Evolutionary conservation across 2,329 filamentous ascomycete species (phyloP), one percentile per base, ranked within the genome.

Genomic region (Leptographium procerum): DNA sequence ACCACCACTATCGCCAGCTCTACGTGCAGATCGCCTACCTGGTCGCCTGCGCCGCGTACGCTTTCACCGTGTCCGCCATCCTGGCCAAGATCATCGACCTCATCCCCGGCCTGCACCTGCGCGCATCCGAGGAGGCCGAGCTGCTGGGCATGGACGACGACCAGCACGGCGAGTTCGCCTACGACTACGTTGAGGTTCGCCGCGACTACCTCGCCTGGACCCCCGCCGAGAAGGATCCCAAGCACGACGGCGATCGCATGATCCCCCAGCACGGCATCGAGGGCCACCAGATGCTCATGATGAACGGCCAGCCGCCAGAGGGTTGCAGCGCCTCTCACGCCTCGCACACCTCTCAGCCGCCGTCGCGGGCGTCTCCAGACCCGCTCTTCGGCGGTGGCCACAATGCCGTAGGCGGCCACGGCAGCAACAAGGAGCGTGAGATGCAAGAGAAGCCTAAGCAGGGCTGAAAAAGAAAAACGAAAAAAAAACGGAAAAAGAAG

Each of bases 201-300:
- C 84, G 89, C 67, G 89, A 94, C 73, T 94, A 91, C 77, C 82
- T 94, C 45, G 89, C 89, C 60, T 94, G 89, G 89, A 91, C 87
- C 33, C 89, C 89, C 1, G 84, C 86, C 36, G 86, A 86, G 67
- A 78, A 76, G 61, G 83, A 88, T 64, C 86, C 83, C 29, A 77
- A 79, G 55, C 71, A 77, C 59, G 75, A 80, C 62, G 82, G 84
- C 61, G 77, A 81, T 66, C 73, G 78, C 34, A 71, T 79, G 58
- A 74, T 86, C 57, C 86, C 88, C 19, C 83, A 87, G 67, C 86
- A 91, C 69, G 88, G 87, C 61, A 88, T 89, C 64, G 77, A 78
- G 60, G 81, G 86, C 69, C 87, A 91, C 70, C 82, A 81, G 68
- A 76, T 85, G 65, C 82, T 87, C 29, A 56, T 61, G 57, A 59